Percentiles rank a stretch among this genome's conserved stretches.
Evolutionary conservation across 495 filamentous ascomycete species (phyloP).

Genomic region (Paragyromitra xinjiangensis): DNA sequence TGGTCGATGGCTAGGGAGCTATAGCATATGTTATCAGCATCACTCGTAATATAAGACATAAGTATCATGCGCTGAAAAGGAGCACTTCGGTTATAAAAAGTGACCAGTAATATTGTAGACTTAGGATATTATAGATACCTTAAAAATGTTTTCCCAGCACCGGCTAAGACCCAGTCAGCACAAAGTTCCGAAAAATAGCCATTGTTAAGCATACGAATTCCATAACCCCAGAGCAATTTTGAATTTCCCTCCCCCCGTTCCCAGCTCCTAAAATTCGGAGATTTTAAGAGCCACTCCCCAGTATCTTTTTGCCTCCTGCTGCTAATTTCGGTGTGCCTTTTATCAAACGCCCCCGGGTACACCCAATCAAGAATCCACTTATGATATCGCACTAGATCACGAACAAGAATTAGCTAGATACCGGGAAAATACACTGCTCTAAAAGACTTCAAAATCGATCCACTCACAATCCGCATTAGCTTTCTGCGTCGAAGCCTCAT

Average conservation of each 20-base stretch:
- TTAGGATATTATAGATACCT: background rate
- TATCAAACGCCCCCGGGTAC: background rate
- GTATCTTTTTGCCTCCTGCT: conserved; percentile 2
- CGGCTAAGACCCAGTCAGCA: conserved; percentile 7
- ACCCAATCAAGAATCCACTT: background rate
- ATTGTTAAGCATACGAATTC: conserved; percentile 8
- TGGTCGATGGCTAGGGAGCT: background rate
- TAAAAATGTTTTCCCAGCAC: conserved; percentile 10
- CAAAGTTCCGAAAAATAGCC: background rate
- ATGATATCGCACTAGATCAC: background rate
- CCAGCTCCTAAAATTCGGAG: background rate
- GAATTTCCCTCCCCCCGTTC: background rate
- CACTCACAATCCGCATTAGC: background rate
- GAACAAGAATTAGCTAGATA: background rate
- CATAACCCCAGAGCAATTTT: conserved; percentile 7
- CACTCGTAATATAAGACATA: background rate
- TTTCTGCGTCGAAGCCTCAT: background rate
- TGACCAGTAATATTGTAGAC: background rate
- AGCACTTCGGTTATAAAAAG: background rate
- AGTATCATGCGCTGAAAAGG: background rate
- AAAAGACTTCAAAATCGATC: background rate
- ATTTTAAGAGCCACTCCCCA: conserved; percentile 11
- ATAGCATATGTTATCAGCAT: background rate
- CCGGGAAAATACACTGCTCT: background rate
- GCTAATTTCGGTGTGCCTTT: conserved; percentile 7